A percentile compares a stretch with the other conserved stretches of the same genome.
These are phyloP conservation scores for Simmondsia chinensis DNA, from an alignment of 148 eudicot species.

Conservation along the genomic window DNA sequence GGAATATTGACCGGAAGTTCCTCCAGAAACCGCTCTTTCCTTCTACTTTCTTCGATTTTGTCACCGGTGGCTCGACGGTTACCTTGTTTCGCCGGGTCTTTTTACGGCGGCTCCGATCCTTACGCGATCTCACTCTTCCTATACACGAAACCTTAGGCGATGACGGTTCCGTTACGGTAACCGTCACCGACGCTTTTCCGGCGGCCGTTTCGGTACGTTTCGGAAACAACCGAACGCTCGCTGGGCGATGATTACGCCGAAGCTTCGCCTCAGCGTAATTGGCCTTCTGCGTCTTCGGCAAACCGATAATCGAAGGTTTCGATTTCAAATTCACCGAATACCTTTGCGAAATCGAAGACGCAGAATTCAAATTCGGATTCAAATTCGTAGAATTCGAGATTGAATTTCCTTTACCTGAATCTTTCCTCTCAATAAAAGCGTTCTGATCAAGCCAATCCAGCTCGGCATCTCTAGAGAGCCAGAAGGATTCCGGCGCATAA, in stretches of 20 bases:
- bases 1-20: conserved; percentile 34
- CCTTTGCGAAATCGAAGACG: conserved; percentile 40
- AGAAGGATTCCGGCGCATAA: conserved; percentile 75
- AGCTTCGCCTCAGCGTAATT: conserved; percentile 29
- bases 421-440: conserved; percentile 64
- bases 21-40: conserved; percentile 27
- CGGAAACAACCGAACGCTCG: conserved; percentile 46
- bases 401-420: conserved; percentile 47
- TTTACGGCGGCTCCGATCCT: conserved; percentile 28
- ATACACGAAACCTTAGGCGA: conserved; percentile 94
- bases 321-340: conserved; percentile 25
- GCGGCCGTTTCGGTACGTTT: conserved; percentile 29
- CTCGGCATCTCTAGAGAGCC: conserved; percentile 72
- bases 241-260: conserved; percentile 23
- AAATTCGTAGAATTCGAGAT: conserved; percentile 7
- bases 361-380: conserved; percentile 16
- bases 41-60: conserved; percentile 1
- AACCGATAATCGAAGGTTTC: conserved; percentile 42
- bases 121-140: conserved; percentile 67
- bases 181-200: conserved; percentile 21
- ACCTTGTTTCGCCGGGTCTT: conserved; percentile 9
- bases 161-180: conserved; percentile 52
- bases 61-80: conserved; percentile 3
- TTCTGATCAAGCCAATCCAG: conserved; percentile 79
- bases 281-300: conserved; percentile 61